phyloP scores from a whole-genome alignment of 345 rosid species.

The Salix koriyanagi region DNA sequence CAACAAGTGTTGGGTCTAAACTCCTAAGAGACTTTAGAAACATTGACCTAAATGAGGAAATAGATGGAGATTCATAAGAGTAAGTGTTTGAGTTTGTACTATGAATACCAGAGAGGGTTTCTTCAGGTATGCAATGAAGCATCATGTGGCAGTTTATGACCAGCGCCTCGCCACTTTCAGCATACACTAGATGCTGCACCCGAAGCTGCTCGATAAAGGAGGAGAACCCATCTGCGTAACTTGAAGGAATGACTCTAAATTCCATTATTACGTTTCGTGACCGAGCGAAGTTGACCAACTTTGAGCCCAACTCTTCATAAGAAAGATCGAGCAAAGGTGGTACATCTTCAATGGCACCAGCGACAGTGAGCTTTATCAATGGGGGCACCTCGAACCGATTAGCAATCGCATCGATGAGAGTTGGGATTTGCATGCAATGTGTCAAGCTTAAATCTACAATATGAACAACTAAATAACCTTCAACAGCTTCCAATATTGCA shows the following conservation, averaged over 20 bases:
- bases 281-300: conserved; percentile 63
- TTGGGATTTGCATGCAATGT: conserved; percentile 97
- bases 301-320: conserved; percentile 61
- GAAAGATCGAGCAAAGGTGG: conserved; percentile 61
- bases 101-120: conserved; percentile 28
- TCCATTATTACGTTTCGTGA: conserved; percentile 65
- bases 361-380: conserved; percentile 65
- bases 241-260: conserved; percentile 52
- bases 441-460: conserved; percentile 80
- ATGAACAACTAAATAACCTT: conserved; percentile 66
- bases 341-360: conserved; percentile 31
- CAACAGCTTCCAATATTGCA: conserved; percentile 64
- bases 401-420: conserved; percentile 69
- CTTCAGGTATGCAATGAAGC: conserved; percentile 78
- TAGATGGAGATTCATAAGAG: conserved; percentile 23
- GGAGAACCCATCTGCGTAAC: conserved; percentile 60
- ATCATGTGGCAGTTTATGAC: conserved; percentile 85
- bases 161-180: conserved; percentile 52
- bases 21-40: conserved; percentile 60
- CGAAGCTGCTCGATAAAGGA: conserved; percentile 61
- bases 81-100: conserved; percentile 12
- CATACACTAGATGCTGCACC: conserved; percentile 43
- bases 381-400: conserved; percentile 55
- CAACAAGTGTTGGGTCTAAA: conserved; percentile 59
- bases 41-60: conserved; percentile 36